phyloP scores from a whole-genome alignment of 257 asterid genomes.

The Eucommia ulmoides region DNA sequence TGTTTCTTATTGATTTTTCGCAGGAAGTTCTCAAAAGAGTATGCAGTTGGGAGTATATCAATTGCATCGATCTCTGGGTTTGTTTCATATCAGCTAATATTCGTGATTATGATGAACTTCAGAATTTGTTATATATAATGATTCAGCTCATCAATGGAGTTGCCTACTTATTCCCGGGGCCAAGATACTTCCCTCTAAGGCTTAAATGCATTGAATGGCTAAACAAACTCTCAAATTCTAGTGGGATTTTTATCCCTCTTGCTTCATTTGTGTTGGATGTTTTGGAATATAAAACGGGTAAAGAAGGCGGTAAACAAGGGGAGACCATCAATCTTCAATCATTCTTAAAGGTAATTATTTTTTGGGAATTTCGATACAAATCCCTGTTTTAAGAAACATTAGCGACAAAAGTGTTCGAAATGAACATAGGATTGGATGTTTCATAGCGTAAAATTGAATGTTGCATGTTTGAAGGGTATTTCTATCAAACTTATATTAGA shows the following conservation, averaged over 20 bases:
- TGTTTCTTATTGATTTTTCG: slow-evolving; percentile 6
- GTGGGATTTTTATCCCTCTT: slow-evolving; percentile 64
- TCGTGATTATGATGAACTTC: slow-evolving; percentile 51
- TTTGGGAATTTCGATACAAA: too few species aligned
- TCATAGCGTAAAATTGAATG: too few species aligned
- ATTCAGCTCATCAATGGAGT: slow-evolving; percentile 67
- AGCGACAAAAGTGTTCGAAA: too few species aligned
- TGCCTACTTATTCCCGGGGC: slow-evolving; percentile 65
- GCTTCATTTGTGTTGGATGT: slow-evolving; percentile 63
- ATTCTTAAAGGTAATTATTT: slow-evolving; percentile 66
- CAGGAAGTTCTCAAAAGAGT: slow-evolving; percentile 75
- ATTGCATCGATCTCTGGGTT: slow-evolving; percentile 84
- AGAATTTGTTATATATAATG: slow-evolving; percentile 35
- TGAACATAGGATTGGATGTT: too few species aligned
- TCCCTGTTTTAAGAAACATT: too few species aligned
- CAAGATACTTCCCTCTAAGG: slow-evolving; percentile 85
- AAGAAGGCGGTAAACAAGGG: slow-evolving; percentile 51
- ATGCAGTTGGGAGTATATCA: slow-evolving; percentile 83
- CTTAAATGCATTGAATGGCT: slow-evolving; percentile 89
- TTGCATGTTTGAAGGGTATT: too few species aligned
- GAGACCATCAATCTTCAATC: slow-evolving; percentile 30
- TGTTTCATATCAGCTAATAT: slow-evolving; percentile 55
- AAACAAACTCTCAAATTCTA: slow-evolving; percentile 55
- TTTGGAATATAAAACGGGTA: slow-evolving; percentile 57
- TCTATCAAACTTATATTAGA: too few species aligned